Evolutionary conservation across 495 filamentous ascomycete species (phyloP).

Genomic region (Poronia punctata): DNA sequence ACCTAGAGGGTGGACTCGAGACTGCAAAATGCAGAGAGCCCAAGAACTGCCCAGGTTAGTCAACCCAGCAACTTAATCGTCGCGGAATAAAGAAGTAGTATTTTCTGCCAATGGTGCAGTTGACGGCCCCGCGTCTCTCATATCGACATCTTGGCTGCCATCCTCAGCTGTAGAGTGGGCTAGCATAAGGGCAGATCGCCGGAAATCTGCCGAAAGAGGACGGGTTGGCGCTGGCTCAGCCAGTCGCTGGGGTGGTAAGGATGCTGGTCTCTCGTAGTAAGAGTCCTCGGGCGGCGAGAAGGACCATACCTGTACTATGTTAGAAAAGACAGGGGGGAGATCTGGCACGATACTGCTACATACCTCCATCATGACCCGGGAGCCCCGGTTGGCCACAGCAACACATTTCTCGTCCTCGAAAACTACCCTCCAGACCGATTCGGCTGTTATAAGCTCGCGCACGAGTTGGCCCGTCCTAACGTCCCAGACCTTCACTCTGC

Average conservation of each 20-base stretch:
- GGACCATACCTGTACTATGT: conserved; percentile 65
- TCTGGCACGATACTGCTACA: neutral
- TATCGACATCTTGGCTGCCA: conserved; percentile 34
- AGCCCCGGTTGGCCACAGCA: conserved; percentile 78
- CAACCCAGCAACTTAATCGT: conserved; percentile 24
- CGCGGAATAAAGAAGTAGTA: conserved; percentile 40
- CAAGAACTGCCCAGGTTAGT: too few species aligned
- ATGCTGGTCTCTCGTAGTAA: conserved; percentile 36
- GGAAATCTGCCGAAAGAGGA: conserved; percentile 33
- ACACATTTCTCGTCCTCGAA: conserved; percentile 98
- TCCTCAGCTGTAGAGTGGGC: conserved; percentile 14
- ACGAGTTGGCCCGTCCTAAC: conserved; percentile 83
- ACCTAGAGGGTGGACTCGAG: too few species aligned
- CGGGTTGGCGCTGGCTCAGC: conserved; percentile 30
- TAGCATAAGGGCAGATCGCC: conserved; percentile 13
- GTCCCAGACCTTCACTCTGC: conserved; percentile 96
- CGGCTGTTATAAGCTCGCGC: conserved; percentile 79
- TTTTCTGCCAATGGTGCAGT: conserved; percentile 33
- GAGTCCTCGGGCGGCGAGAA: conserved; percentile 79
- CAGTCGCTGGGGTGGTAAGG: conserved; percentile 27
- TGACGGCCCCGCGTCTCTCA: conserved; percentile 42
- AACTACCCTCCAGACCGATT: conserved; percentile 94
- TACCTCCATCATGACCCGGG: conserved; percentile 95
- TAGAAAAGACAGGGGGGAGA: conserved; percentile 22
- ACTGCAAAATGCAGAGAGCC: too few species aligned